A percentile compares a stretch with the other conserved stretches of the same genome.
Conservation (phyloP, 2,329 filamentous ascomycete species). For the Fusarium equiseti region DNA sequence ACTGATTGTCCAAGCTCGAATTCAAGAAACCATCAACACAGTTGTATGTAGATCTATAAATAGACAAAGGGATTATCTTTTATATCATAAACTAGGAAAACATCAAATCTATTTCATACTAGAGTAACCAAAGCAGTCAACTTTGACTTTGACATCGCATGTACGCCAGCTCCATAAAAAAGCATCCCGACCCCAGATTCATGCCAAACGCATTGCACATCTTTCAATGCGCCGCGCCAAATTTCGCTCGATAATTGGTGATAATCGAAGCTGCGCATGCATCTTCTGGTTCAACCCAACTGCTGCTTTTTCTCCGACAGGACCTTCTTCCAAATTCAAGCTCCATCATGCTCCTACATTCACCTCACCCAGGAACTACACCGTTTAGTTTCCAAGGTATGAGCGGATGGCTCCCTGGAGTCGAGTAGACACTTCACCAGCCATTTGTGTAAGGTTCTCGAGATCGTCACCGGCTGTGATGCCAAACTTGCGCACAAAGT, state of each 20-base stretch:
- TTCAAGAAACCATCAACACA: too few relatives aligned
- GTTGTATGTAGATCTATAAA: neutral
- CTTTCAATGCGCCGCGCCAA: constrained; percentile 15
- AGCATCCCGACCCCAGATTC: constrained; percentile 43
- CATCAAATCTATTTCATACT: constrained; percentile 52
- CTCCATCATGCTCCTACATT: constrained; percentile 16
- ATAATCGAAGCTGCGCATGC: constrained; percentile 26
- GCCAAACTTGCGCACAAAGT: constrained; percentile 94
- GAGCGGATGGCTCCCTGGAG: constrained; percentile 81
- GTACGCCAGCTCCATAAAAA: constrained; percentile 49
- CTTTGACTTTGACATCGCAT: constrained; percentile 48
- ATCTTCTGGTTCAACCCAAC: constrained; percentile 17
- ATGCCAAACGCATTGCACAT: constrained; percentile 32
- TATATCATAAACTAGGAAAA: constrained; percentile 34
- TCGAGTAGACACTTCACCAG: constrained; percentile 87
- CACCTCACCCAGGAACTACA: neutral
- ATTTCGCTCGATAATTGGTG: constrained; percentile 19
- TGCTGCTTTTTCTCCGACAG: constrained; percentile 29
- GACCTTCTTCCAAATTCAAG: constrained; percentile 17
- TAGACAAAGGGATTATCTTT: constrained; percentile 10
- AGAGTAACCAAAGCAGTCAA: constrained; percentile 48
- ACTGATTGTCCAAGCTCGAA: neutral
- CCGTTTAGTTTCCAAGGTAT: constrained; percentile 69
- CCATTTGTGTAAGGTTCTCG: constrained; percentile 84
- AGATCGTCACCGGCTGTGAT: constrained; percentile 96